Evolutionary conservation across 1,284 basidiomycete genomes (phyloP).

Genomic region (Gymnopus androsaceus): DNA sequence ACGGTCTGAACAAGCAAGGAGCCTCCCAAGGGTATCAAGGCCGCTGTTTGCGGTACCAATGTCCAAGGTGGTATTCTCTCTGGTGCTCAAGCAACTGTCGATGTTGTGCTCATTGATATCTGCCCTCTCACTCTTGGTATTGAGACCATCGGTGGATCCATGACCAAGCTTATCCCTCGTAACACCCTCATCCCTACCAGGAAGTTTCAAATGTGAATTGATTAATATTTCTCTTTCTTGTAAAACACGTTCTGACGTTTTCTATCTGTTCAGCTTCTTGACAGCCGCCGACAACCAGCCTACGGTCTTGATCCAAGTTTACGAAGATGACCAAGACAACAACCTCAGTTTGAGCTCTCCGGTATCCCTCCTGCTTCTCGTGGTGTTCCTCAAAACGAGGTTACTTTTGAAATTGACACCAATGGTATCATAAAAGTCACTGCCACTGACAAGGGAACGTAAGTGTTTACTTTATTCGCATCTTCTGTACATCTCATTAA

Average conservation of each 20-base stretch:
- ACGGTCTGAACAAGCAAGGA: constrained; percentile 98
- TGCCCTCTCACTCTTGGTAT: constrained; percentile 95
- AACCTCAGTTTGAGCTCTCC: constrained; percentile 93
- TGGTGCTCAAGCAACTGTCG: constrained; percentile 81
- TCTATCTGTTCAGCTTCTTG: constrained; percentile 89
- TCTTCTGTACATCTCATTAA: background rate
- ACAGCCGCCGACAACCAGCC: constrained; percentile 95
- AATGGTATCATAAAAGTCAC: constrained; percentile 91
- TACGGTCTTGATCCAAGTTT: constrained; percentile 89
- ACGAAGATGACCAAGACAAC: constrained; percentile 98
- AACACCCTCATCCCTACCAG: constrained; percentile 98
- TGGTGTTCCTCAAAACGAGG: constrained; percentile 94
- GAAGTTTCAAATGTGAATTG: constrained; percentile 88
- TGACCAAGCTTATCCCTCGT: constrained; percentile 95
- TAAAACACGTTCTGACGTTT: constrained; percentile 3
- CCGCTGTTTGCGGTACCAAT: constrained; percentile 95
- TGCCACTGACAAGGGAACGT: constrained; percentile 91
- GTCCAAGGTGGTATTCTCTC: constrained; percentile 97
- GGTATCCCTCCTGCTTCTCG: constrained; percentile 93
- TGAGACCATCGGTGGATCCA: constrained; percentile 97
- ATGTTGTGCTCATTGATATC: constrained; percentile 94
- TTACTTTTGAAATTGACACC: constrained; percentile 92
- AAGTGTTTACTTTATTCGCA: constrained; percentile 34
- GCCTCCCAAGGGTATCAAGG: constrained; percentile 91
- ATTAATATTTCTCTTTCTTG: background rate